phyloP scores from a whole-genome alignment of 2,329 filamentous ascomycete species.

The Calonectria henricotiae region DNA sequence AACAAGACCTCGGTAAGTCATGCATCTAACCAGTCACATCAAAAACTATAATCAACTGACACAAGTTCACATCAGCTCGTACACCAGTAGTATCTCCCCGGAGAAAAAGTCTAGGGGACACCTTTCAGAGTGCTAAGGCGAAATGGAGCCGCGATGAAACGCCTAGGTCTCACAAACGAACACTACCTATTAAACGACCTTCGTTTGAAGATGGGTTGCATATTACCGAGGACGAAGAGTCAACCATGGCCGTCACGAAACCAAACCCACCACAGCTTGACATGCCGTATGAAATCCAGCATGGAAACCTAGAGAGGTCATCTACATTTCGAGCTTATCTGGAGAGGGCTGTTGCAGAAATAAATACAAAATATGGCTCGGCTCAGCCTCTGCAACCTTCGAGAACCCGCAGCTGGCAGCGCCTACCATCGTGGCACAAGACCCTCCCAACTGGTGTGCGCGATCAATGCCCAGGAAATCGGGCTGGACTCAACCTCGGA shows the following conservation, averaged over 20 bases:
- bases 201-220: neutral
- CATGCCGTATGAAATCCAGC: conserved; percentile 51
- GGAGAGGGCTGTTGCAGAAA: conserved; percentile 54
- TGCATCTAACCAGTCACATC: neutral
- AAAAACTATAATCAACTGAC: neutral
- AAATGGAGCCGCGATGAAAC: conserved; percentile 51
- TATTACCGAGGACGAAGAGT: neutral
- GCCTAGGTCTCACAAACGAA: conserved; percentile 6
- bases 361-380: conserved; percentile 52
- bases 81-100: conserved; percentile 36
- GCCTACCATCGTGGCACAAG: neutral
- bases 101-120: conserved; percentile 53
- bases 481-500: neutral
- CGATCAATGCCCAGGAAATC: conserved; percentile 14
- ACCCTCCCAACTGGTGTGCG: conserved; percentile 7
- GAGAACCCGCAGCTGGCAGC: neutral
- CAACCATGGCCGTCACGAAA: conserved; percentile 12
- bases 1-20: conserved; percentile 4
- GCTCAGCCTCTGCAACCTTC: conserved; percentile 7
- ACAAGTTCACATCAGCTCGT: neutral
- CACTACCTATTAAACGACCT: neutral
- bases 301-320: conserved; percentile 48
- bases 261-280: conserved; percentile 52
- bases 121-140: conserved; percentile 52
- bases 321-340: conserved; percentile 53